Percentiles rank a stretch among this genome's conserved stretches.
phyloP scores from a whole-genome alignment of 1,284 basidiomycete species.

The Ceratobasidium sp. region DNA sequence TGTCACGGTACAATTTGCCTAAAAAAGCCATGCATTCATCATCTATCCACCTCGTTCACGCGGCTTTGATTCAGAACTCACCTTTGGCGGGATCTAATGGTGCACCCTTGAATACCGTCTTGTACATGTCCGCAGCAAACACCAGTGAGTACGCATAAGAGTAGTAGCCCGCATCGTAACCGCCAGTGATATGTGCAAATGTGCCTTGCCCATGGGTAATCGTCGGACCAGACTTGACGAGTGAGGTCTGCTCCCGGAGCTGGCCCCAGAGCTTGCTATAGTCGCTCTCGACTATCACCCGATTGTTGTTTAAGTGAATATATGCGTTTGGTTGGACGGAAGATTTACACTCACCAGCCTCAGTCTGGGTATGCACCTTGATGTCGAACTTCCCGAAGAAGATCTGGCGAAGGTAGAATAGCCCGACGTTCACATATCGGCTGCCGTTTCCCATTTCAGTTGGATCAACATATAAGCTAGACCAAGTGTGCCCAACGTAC shows the following conservation, averaged over 20 bases:
- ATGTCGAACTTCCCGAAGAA: conserved; percentile 87
- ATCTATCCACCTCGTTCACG: conserved; percentile 1
- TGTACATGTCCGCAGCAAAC: conserved; percentile 84
- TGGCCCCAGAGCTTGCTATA: conserved; percentile 81
- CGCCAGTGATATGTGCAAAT: conserved; percentile 77
- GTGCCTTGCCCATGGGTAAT: conserved; percentile 76
- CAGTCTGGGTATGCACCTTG: conserved; percentile 74
- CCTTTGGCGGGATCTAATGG: conserved; percentile 76
- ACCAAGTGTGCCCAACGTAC: conserved; percentile 56
- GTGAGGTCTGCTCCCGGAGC: conserved; percentile 73
- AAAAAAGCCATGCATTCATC: conserved; percentile 23
- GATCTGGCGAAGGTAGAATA: conserved; percentile 83
- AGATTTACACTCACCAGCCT: conserved; percentile 61
- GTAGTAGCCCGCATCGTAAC: conserved; percentile 85
- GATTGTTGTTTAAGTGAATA: conserved; percentile 22
- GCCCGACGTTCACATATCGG: conserved; percentile 82
- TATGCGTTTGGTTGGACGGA: background rate
- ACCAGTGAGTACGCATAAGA: conserved; percentile 79
- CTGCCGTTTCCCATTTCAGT: conserved; percentile 58
- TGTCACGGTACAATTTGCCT: conserved; percentile 63
- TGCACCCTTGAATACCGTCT: conserved; percentile 80
- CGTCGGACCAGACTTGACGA: conserved; percentile 72
- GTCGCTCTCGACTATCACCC: conserved; percentile 67
- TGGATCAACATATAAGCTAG: background rate
- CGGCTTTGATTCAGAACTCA: background rate